Conservation (phyloP, 352 stramenopile species). For the Pythium aquatile region DNA sequence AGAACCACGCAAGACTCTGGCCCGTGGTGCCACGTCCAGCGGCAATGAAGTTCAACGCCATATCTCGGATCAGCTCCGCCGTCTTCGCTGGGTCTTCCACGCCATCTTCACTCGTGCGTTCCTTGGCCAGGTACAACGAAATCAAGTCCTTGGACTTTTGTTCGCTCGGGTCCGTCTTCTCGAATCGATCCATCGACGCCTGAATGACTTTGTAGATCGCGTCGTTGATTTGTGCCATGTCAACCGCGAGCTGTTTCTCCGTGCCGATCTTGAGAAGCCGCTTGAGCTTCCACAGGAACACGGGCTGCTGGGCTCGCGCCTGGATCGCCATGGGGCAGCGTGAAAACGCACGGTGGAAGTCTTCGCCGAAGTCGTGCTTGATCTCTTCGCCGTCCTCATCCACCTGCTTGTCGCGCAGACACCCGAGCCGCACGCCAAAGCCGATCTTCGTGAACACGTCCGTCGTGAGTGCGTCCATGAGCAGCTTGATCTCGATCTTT, state of each 20-base stretch:
- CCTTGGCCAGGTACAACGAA: conserved; percentile 39
- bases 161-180: not conserved
- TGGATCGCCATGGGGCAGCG: conserved; percentile 27
- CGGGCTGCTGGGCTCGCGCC: conserved; percentile 25
- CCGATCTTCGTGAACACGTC: conserved; percentile 76
- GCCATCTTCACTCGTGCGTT: conserved; percentile 8
- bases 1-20: conserved; percentile 67
- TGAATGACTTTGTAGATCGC: conserved; percentile 31
- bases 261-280: conserved; percentile 25
- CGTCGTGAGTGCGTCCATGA: conserved; percentile 59
- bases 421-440: conserved; percentile 61
- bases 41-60: conserved; percentile 79
- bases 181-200: conserved; percentile 20
- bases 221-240: conserved; percentile 30
- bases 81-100: conserved; percentile 6
- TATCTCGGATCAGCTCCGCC: conserved; percentile 49
- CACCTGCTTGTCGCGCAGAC: conserved; percentile 34
- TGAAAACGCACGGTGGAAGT: conserved; percentile 31
- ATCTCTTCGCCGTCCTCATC: conserved; percentile 23
- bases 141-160: conserved; percentile 39
- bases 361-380: conserved; percentile 23
- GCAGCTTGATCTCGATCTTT: conserved; percentile 43
- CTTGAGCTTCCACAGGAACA: conserved; percentile 31
- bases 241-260: conserved; percentile 26
- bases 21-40: conserved; percentile 76